Base-by-base conservation (phyloP, 306 rosid genomes). In the Castanea mollissima region DNA sequence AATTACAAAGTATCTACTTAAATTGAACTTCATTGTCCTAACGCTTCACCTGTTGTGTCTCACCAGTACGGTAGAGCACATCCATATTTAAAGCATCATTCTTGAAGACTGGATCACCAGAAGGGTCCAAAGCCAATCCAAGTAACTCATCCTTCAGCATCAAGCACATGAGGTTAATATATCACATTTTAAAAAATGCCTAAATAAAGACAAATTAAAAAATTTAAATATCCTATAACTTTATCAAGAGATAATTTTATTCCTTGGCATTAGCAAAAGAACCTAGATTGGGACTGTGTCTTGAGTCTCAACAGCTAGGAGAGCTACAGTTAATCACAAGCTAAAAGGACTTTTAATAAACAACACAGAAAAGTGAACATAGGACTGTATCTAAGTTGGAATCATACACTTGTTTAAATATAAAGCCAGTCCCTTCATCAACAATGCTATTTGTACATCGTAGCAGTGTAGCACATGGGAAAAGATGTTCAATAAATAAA, bases 21-120 rank as follows among this genome's bases (percentile, higher is more conserved):
- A 69, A 82, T 76, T 55, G 41, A 8, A 77, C 23, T 80, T 75
- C 5, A 71, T 76, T 34, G 9, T 70, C n/a, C 55, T 34, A 84
- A 80, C 67, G 25, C 41, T 79, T 85, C 79, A 92, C 97, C 96
- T 86, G 91, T 38, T 86, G 91, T 27, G 92, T 91, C 87, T 90
- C 92, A 85, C 99, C 97, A 63, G 89, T 69, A 77, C 95, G 97
- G 89, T 94, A 91, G 86, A 92, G 88, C 76, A 90, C 97, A 51
- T 92, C 97, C 99, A 90, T 94, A 82, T 90, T 80, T 73, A 92
- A 81, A 80, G 82, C 82, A 75, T 90, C 93, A 81, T 80, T 86
- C 84, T 84, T 90, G 89, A 90, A 94, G 11, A 80, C 85, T 52
- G 86, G 88, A 85, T 92, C 97, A 34, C 91, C 79, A 72, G 73